phyloP scores from a whole-genome alignment of 352 stramenopile genomes.

The Globisporangium perplexum region DNA sequence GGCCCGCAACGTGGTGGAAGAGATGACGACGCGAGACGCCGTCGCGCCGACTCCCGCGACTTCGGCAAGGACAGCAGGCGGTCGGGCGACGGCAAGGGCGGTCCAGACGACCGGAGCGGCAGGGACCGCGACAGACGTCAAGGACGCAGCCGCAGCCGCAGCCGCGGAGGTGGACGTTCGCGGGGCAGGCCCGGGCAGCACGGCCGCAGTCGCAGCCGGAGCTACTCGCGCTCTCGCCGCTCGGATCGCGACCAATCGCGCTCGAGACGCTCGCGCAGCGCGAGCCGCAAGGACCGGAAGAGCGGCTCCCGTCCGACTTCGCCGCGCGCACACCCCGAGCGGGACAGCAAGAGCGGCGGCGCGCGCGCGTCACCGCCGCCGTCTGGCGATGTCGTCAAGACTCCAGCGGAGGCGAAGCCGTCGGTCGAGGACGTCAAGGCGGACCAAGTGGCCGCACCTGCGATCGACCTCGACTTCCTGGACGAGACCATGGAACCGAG shows the following conservation, averaged over 20 bases:
- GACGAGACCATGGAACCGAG: slow-evolving; percentile 42
- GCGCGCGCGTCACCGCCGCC: not conserved
- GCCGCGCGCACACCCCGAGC: not conserved
- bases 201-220: slow-evolving; percentile 49
- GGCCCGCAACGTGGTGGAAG: slow-evolving; percentile 24
- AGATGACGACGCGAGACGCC: slow-evolving; percentile 37
- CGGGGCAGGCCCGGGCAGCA: slow-evolving; percentile 2
- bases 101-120: slow-evolving; percentile 15
- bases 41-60: slow-evolving; percentile 40
- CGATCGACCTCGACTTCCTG: slow-evolving; percentile 83
- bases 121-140: slow-evolving; percentile 16
- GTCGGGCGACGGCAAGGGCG: slow-evolving; percentile 13
- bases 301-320: slow-evolving; percentile 11
- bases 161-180: slow-evolving; percentile 20
- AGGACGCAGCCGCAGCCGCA: slow-evolving; percentile 33
- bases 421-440: slow-evolving; percentile 69
- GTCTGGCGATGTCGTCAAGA: not conserved
- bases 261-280: slow-evolving; percentile 39
- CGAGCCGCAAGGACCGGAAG: slow-evolving; percentile 19
- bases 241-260: slow-evolving; percentile 29
- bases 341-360: slow-evolving; percentile 4
- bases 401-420: slow-evolving; percentile 13
- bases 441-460: slow-evolving; percentile 69
- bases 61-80: slow-evolving; percentile 22
- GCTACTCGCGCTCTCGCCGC: slow-evolving; percentile 37